Evolutionary conservation across 805 yeast genomes (phyloP).

Genomic region (Myxozyma neotropica): DNA sequence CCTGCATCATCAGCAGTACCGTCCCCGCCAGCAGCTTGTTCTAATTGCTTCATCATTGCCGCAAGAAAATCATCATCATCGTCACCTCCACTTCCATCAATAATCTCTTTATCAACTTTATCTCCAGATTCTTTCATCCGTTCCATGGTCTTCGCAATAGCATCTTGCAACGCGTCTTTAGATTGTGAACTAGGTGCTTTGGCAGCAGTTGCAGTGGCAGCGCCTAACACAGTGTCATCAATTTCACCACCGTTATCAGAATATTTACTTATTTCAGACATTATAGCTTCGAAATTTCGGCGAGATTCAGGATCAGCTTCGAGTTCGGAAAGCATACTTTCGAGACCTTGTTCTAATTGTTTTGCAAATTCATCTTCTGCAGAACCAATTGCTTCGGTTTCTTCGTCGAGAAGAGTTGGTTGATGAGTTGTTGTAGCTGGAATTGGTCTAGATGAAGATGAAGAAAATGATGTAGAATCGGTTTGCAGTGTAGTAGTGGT

Average conservation of each 20-base stretch:
- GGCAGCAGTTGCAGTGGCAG: neutral
- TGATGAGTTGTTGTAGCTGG: neutral
- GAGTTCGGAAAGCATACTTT: slow-evolving; percentile 52
- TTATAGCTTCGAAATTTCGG: slow-evolving; percentile 53
- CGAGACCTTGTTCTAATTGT: slow-evolving; percentile 45
- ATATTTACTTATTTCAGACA: slow-evolving; percentile 39
- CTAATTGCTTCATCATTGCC: slow-evolving; percentile 68
- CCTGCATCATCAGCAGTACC: slow-evolving; percentile 46
- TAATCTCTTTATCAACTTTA: slow-evolving; percentile 61
- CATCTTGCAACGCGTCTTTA: slow-evolving; percentile 56
- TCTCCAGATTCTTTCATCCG: slow-evolving; percentile 77
- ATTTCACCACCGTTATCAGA: neutral
- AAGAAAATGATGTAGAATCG: neutral
- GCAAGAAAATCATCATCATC: slow-evolving; percentile 56
- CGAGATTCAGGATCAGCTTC: slow-evolving; percentile 57
- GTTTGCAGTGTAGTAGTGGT: neutral
- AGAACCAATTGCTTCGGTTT: slow-evolving; percentile 1
- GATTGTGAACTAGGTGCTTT: no score
- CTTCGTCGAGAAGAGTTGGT: slow-evolving; percentile 3
- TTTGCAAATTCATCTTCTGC: slow-evolving; percentile 45
- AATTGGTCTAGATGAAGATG: neutral
- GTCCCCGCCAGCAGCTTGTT: slow-evolving; percentile 44
- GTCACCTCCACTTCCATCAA: slow-evolving; percentile 33
- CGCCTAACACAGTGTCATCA: slow-evolving; percentile 25
- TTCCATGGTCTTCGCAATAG: slow-evolving; percentile 77